Evolutionary conservation across 768 basidiomycete genomes (phyloP).

Genomic region (Multifurca ochricompacta): DNA sequence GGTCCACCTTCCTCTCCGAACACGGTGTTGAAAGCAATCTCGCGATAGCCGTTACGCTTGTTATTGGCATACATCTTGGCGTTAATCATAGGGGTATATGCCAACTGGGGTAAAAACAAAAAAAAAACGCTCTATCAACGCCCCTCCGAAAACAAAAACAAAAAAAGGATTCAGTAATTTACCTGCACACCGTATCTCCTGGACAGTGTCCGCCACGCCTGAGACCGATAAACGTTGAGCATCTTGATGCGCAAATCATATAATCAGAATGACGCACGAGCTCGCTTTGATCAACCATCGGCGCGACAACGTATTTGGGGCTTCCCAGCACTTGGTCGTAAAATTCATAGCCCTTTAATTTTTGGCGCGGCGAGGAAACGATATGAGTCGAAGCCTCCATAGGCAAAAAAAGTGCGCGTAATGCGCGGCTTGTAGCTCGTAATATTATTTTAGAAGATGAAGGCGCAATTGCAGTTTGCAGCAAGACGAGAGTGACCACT

Average conservation of each 20-base stretch:
- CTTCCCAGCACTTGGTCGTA: constrained; percentile 71
- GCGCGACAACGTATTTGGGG: constrained; percentile 87
- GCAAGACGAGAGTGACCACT: too few species aligned
- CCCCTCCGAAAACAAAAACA: too few species aligned
- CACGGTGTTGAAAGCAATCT: constrained; percentile 59
- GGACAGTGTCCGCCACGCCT: constrained; percentile 89
- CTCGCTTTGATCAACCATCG: constrained; percentile 99
- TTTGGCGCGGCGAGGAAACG: constrained; percentile 23
- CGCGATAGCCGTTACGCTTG: constrained; percentile 46
- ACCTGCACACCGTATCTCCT: constrained; percentile 79
- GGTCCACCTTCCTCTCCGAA: constrained; percentile 77
- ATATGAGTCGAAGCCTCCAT: constrained; percentile 3
- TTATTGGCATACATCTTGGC: constrained; percentile 72
- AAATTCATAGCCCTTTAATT: constrained; percentile 74
- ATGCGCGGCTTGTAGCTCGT: not conserved
- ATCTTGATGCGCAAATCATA: too few species aligned
- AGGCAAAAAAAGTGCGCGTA: not conserved
- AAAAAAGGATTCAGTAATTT: constrained; percentile 22
- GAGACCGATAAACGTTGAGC: not conserved
- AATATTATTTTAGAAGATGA: not conserved
- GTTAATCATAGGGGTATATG: constrained; percentile 99
- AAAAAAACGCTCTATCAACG: too few species aligned
- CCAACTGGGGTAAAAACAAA: constrained; percentile 43
- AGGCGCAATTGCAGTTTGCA: too few species aligned
- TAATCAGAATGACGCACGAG: constrained; percentile 48